Evolutionary conservation across 1,284 basidiomycete genomes (phyloP).

Genomic region (Sporisorium exsertum): DNA sequence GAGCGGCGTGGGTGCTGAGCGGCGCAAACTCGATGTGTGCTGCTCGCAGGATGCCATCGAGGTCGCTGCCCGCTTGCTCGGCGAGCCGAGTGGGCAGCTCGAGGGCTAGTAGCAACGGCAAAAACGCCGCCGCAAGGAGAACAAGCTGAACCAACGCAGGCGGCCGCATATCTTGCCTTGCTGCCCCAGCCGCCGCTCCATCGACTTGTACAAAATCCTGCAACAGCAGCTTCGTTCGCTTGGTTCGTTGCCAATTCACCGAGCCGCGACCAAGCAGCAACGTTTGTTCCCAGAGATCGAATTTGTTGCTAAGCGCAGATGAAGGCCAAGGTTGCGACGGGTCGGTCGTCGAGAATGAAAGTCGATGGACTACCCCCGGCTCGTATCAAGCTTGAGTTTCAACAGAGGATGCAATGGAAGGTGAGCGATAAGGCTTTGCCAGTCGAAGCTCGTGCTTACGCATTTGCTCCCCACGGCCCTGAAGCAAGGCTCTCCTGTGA

Average conservation of each 20-base stretch:
- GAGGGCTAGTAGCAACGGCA: background rate
- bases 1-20: background rate
- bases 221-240: too few relatives aligned
- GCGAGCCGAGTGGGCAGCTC: background rate
- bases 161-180: constrained; percentile 1
- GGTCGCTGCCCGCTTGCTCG: background rate
- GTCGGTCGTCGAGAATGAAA: background rate
- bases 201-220: too few relatives aligned
- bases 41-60: constrained; percentile 6
- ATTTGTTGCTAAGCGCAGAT: background rate
- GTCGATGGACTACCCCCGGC: too few relatives aligned
- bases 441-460: background rate
- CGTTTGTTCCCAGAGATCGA: background rate
- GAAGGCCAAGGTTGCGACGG: background rate
- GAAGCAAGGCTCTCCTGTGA: background rate
- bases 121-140: background rate
- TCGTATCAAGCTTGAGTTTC: too few relatives aligned
- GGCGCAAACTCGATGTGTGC: constrained; percentile 9
- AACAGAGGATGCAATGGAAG: too few relatives aligned
- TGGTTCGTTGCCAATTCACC: background rate
- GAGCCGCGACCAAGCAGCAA: background rate
- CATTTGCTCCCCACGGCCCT: background rate
- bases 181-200: too few relatives aligned
- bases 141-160: background rate
- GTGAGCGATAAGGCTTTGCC: too few relatives aligned